These are phyloP conservation scores for Epichloe festucae DNA, from an alignment of 2,329 filamentous ascomycete genomes.

Conservation along the genomic window DNA sequence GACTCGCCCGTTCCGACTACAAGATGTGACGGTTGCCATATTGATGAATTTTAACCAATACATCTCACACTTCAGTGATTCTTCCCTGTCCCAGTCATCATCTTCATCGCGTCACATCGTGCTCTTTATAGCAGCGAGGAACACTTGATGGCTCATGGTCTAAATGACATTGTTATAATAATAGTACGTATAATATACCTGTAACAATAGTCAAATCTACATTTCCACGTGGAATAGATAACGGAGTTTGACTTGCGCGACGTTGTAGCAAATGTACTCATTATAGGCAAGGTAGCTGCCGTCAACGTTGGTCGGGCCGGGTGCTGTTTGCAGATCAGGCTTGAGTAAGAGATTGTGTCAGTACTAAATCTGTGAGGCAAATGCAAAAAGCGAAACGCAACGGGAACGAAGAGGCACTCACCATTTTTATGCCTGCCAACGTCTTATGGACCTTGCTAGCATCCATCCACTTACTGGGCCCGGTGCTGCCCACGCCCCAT, in stretches of 20 bases:
- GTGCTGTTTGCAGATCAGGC: constrained; percentile 35
- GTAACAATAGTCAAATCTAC: constrained; percentile 4
- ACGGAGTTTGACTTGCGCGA: constrained; percentile 55
- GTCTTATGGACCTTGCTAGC: constrained; percentile 50
- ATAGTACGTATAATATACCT: no score
- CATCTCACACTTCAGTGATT: no score
- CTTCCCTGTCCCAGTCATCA: no score
- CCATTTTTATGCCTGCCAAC: constrained; percentile 58
- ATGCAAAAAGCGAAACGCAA: not conserved
- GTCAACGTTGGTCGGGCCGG: constrained; percentile 33
- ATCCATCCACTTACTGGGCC: constrained; percentile 64
- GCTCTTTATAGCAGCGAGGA: no score
- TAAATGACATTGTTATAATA: no score
- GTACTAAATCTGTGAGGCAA: no score
- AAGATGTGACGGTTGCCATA: no score
- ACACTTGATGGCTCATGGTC: no score
- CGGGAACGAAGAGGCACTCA: constrained; percentile 23
- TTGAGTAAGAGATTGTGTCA: constrained; percentile 12
- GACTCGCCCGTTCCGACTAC: no score
- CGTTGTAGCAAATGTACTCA: constrained; percentile 61
- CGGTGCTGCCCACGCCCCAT: constrained; percentile 52
- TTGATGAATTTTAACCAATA: no score
- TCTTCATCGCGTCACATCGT: no score
- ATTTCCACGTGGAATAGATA: constrained; percentile 55
- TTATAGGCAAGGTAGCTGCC: constrained; percentile 49